A percentile compares a stretch with the other conserved stretches of the same genome.
Evolutionary conservation across 495 filamentous ascomycete genomes (phyloP).

Genomic region (Tuber microsphaerosporum): DNA sequence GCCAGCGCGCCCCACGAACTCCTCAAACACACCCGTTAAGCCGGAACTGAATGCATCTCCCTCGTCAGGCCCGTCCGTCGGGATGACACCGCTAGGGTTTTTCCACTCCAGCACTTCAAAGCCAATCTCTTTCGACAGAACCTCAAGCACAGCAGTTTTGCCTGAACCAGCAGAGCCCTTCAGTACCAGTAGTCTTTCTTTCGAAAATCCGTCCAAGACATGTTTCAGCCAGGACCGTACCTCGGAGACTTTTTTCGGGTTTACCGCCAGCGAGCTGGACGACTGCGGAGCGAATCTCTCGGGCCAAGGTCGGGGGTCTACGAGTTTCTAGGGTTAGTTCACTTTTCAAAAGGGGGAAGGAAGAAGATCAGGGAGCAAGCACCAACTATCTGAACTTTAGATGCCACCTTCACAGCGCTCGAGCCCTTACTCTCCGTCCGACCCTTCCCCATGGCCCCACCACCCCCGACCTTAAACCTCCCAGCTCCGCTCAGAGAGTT

Average conservation of each 20-base stretch:
- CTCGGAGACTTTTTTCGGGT: constrained; percentile 86
- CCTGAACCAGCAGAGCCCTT: constrained; percentile 89
- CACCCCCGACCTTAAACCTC: not conserved
- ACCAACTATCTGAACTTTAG: constrained; percentile 14
- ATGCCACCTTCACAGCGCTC: not conserved
- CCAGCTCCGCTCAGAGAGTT: not conserved
- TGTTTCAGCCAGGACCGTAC: constrained; percentile 73
- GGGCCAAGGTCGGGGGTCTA: constrained; percentile 60
- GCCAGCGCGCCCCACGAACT: constrained; percentile 73
- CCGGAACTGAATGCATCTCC: constrained; percentile 28
- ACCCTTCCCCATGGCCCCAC: not conserved
- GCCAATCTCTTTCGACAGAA: constrained; percentile 63
- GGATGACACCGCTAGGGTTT: constrained; percentile 57
- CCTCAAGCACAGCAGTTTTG: constrained; percentile 77
- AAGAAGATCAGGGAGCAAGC: constrained; percentile 4
- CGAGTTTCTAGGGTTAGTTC: constrained; percentile 4
- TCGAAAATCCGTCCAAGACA: constrained; percentile 57
- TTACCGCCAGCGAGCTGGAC: constrained; percentile 78
- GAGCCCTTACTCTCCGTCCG: not conserved
- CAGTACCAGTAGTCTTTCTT: constrained; percentile 68
- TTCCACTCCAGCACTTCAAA: constrained; percentile 83
- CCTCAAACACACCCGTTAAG: constrained; percentile 68
- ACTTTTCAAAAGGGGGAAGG: not conserved
- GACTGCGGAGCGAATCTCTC: constrained; percentile 68
- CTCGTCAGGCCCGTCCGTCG: constrained; percentile 10